Percentiles rank a stretch among this genome's conserved stretches.
Conservation (phyloP, 257 asterid species). For the Fraxinus anomala region DNA sequence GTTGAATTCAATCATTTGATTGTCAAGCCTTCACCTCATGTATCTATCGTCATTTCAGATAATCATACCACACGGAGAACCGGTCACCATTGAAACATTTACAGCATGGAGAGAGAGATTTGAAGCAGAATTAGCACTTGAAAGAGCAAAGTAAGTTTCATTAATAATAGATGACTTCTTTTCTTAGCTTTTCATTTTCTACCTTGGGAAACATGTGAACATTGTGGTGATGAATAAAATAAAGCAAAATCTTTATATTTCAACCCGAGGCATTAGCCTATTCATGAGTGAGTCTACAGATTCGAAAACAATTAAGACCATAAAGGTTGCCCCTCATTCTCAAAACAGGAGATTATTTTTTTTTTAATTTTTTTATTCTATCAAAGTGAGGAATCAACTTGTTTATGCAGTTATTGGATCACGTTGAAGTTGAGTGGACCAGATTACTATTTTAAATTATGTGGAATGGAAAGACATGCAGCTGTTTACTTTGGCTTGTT, state of each 20-base stretch:
- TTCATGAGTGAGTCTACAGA: neutral
- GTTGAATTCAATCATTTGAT: slow-evolving; percentile 12
- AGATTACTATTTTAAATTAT: neutral
- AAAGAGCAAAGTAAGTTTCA: slow-evolving; percentile 89
- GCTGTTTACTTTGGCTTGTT: neutral
- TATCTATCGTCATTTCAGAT: slow-evolving; percentile 55
- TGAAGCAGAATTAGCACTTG: slow-evolving; percentile 97
- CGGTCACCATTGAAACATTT: slow-evolving; percentile 87
- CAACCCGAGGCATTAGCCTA: neutral
- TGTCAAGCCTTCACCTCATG: neutral
- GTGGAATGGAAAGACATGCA: slow-evolving; percentile 7
- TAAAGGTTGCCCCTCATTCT: neutral
- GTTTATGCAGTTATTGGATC: slow-evolving; percentile 13
- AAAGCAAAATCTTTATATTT: neutral
- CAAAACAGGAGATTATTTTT: neutral
- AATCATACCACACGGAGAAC: slow-evolving; percentile 94
- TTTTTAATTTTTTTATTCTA: neutral
- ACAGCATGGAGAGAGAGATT: slow-evolving; percentile 96
- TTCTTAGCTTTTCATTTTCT: slow-evolving; percentile 17
- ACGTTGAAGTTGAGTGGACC: slow-evolving; percentile 9
- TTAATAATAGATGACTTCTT: slow-evolving; percentile 4
- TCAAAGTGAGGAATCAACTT: slow-evolving; percentile 14
- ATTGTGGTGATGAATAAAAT: neutral
- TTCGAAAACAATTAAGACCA: neutral
- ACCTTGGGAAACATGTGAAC: slow-evolving; percentile 20